Conservation (phyloP, 2,329 filamentous ascomycete species). For the Neonectria faginata region DNA sequence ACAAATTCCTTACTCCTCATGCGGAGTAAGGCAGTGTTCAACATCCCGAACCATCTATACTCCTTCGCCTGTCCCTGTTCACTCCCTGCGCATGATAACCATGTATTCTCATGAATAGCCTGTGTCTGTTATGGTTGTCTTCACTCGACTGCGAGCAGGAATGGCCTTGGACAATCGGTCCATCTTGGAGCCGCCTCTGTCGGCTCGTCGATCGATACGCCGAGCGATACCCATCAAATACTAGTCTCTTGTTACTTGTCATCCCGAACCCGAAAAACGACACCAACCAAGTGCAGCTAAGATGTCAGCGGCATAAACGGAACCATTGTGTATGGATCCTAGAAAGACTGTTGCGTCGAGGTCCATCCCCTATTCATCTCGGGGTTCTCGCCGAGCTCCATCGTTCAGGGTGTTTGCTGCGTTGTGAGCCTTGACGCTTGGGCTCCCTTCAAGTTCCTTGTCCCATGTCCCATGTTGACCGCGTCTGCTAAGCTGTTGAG, state of each 20-base stretch:
- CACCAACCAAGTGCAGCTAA: slow-evolving; percentile 9
- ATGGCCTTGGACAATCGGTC: slow-evolving; percentile 12
- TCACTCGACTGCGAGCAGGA: not conserved
- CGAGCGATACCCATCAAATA: slow-evolving; percentile 17
- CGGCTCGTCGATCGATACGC: slow-evolving; percentile 16
- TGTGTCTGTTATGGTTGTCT: not conserved
- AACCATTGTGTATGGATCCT: slow-evolving; percentile 10
- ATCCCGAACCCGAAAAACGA: not conserved
- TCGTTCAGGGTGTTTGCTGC: no score
- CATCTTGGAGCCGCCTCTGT: not conserved
- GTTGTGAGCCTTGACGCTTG: not conserved
- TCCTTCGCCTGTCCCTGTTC: not conserved
- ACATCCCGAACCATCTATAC: not conserved
- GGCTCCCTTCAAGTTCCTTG: not conserved
- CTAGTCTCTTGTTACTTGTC: slow-evolving; percentile 11
- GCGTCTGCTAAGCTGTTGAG: not conserved
- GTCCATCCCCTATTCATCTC: not conserved
- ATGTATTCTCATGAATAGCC: not conserved
- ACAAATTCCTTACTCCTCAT: not conserved
- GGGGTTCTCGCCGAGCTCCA: not conserved
- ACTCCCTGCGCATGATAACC: not conserved
- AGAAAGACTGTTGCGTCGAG: no score
- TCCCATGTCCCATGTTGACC: not conserved
- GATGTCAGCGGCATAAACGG: not conserved
- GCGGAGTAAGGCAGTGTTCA: slow-evolving; percentile 16